Evolutionary conservation across 345 rosid species (phyloP), one percentile per base, ranked within the genome.

Genomic region (Mallotus nudiflorus): DNA sequence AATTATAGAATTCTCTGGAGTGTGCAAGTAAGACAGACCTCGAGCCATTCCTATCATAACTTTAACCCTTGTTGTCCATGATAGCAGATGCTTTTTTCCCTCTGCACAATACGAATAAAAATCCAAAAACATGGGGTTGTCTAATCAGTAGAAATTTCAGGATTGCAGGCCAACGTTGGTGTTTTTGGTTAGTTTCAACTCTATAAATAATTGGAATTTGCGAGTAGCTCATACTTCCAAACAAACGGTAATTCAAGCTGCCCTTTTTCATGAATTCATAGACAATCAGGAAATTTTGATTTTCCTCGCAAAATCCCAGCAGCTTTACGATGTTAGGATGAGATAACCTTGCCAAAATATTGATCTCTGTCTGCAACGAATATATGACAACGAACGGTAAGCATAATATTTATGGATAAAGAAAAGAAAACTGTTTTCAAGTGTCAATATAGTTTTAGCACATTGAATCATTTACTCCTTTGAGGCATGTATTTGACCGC

Each of bases 31-130:
- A 22, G 28, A 22, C 56, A 52, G 29, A 22, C 56, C 56, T 52
- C 22, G 56, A 20, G 56, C 56, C 56, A 52, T 52, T 52, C 56
- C 56, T 52, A 52, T 52, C 56, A 52, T 52, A 20, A 52, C 28
- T 28, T 52, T 22, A 52, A 52, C 27, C 56, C 56, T 20, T 52
- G 6, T 52, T 52, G 20, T 28, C 56, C 56, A 52, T 52, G 56
- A 12, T 20, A 52, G 56, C 56, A 52, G 28, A 10, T 12, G 13
- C 3, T 52, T 22, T 20, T 27, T 6, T 27, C 14, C 22, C 13
- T 20, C 56, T 52, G 25, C 28, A 52, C 4, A 33, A 33, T 2
- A 33, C 3, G 11, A 52, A 22, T 4, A n/a, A 0, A 52, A 52
- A 52, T 33, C 10, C 27, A 52, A 4, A 22, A 52, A 20, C 10